phyloP scores from a whole-genome alignment of 805 yeast species.

The Candida oleophila region DNA sequence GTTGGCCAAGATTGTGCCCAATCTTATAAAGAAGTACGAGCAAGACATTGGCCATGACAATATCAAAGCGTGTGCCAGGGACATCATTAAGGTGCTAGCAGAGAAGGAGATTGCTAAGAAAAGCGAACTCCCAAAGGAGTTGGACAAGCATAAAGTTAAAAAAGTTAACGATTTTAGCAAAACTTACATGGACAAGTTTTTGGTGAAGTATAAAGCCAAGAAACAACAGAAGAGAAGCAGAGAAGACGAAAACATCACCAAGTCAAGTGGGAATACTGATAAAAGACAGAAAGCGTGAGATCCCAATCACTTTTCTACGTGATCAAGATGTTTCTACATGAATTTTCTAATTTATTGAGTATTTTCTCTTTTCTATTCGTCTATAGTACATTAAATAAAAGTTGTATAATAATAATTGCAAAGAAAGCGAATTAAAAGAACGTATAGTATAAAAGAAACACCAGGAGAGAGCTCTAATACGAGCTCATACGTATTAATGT shows the following conservation, averaged over 20 bases:
- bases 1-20: slow-evolving; percentile 79
- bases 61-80: slow-evolving; percentile 75
- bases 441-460: too few relatives aligned
- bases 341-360: background rate
- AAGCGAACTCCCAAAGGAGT: slow-evolving; percentile 50
- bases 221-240: slow-evolving; percentile 14
- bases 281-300: slow-evolving; percentile 1
- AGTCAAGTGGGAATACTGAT: background rate
- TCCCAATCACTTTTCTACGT: background rate
- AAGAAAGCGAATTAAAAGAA: too few relatives aligned
- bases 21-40: slow-evolving; percentile 66
- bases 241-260: background rate
- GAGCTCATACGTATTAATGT: too few relatives aligned
- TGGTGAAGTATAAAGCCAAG: slow-evolving; percentile 47
- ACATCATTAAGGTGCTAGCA: slow-evolving; percentile 65
- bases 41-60: slow-evolving; percentile 68
- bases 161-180: slow-evolving; percentile 68
- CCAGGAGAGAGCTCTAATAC: too few relatives aligned
- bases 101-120: slow-evolving; percentile 64
- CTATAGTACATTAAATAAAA: slow-evolving; percentile 3
- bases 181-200: slow-evolving; percentile 65
- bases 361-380: slow-evolving; percentile 1
- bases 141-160: slow-evolving; percentile 61
- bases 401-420: background rate
- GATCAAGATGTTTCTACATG: background rate